phyloP scores from a whole-genome alignment of 2,329 filamentous ascomycete species.

The Tolypocladium pustulatum region DNA sequence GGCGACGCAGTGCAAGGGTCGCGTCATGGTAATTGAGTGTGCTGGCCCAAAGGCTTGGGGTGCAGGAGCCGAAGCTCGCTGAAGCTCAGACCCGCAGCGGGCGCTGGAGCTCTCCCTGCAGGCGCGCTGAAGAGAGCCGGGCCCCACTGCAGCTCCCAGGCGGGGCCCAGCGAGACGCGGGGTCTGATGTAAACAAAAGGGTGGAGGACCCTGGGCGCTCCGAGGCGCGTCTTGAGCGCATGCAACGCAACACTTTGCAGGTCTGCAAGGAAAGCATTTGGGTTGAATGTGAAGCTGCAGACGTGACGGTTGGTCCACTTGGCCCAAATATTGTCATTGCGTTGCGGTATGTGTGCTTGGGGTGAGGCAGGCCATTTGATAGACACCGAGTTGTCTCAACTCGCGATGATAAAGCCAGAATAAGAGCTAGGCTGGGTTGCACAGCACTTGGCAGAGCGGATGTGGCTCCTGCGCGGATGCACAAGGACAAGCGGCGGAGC shows the following conservation, averaged over 20 bases:
- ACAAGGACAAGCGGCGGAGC: not conserved
- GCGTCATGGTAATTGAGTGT: not conserved
- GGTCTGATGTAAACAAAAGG: slow-evolving; percentile 12
- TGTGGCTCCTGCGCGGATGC: not conserved
- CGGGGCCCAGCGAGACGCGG: slow-evolving; percentile 5
- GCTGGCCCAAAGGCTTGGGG: not conserved
- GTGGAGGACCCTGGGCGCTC: not conserved
- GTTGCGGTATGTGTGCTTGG: not conserved
- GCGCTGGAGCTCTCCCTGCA: not conserved
- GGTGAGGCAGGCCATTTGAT: not conserved
- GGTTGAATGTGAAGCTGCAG: not conserved
- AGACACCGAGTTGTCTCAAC: not conserved
- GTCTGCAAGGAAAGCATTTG: not conserved
- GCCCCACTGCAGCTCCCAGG: not conserved
- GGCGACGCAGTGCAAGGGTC: not conserved
- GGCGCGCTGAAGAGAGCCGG: not conserved
- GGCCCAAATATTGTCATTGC: not conserved
- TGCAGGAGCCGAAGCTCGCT: not conserved
- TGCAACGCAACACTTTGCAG: not conserved
- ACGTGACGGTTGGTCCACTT: not conserved
- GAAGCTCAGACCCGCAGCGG: not conserved
- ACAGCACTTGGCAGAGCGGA: not conserved
- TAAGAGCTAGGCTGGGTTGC: not conserved
- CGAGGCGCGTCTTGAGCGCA: not conserved
- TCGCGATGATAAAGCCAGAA: not conserved